A percentile compares a stretch with the other conserved stretches of the same genome.
Evolutionary conservation across 306 rosid species (phyloP).

Genomic region (Rosa multiflora): DNA sequence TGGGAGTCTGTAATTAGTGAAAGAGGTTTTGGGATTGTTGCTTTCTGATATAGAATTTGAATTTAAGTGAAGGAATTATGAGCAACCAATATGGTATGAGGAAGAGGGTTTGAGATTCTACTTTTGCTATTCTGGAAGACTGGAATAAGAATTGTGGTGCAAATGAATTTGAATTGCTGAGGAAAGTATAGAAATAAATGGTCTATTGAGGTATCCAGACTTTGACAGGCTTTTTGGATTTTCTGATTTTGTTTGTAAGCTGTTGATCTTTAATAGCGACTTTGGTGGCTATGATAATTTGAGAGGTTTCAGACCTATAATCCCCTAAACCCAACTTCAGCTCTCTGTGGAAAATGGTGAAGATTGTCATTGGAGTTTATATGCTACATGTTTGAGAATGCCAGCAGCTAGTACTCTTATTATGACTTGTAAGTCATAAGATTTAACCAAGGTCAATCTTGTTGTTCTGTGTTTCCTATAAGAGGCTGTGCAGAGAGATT

Average conservation of each 20-base stretch:
- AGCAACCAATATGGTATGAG: neutral
- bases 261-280: neutral
- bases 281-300: neutral
- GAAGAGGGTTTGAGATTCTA: neutral
- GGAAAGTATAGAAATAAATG: neutral
- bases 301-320: neutral
- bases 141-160: slow-evolving; percentile 11
- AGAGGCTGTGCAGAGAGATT: neutral
- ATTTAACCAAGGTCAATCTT: neutral
- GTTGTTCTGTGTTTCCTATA: neutral
- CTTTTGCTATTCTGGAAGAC: neutral
- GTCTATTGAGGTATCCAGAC: neutral
- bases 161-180: neutral
- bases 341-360: neutral
- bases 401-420: neutral
- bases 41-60: neutral
- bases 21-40: neutral
- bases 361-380: neutral
- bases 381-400: neutral
- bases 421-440: neutral
- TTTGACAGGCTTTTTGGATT: neutral
- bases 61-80: neutral
- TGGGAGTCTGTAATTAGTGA: neutral
- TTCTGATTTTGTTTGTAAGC: neutral
- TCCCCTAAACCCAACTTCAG: neutral